Evolutionary conservation across 2,329 filamentous ascomycete species (phyloP).

Genomic region (Alternaria sp.): DNA sequence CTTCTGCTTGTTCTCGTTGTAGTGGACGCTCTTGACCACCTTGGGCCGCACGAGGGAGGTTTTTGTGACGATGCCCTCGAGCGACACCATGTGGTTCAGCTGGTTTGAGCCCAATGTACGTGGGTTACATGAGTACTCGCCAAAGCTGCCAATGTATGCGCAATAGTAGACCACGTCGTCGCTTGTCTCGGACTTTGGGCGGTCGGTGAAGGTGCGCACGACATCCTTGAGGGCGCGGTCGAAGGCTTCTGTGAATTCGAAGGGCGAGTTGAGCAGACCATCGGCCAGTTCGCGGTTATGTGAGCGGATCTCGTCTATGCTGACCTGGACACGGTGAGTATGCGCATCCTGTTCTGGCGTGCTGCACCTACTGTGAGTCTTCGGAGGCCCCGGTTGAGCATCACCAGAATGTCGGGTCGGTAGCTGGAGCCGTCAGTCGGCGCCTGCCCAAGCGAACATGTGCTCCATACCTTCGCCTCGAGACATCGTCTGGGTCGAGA

Average conservation of each 20-base stretch:
- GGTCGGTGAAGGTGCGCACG: conserved; percentile 78
- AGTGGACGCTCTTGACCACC: conserved; percentile 98
- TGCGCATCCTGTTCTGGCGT: too few relatives aligned
- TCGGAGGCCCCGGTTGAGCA: conserved; percentile 69
- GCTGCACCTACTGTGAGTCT: conserved; percentile 61
- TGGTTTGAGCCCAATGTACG: conserved; percentile 88
- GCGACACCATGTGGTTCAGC: conserved; percentile 94
- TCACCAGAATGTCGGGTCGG: conserved; percentile 84
- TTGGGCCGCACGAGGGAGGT: conserved; percentile 96
- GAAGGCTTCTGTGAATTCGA: conserved; percentile 88
- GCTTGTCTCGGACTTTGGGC: conserved; percentile 76
- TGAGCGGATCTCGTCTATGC: conserved; percentile 86
- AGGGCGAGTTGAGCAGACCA: conserved; percentile 81
- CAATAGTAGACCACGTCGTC: conserved; percentile 90
- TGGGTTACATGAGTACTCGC: conserved; percentile 92
- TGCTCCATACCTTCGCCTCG: conserved; percentile 60
- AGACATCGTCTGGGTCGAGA: conserved; percentile 78
- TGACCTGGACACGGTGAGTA: conserved; percentile 47
- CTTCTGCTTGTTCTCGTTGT: conserved; percentile 83
- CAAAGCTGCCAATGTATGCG: conserved; percentile 96
- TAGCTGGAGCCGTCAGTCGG: conserved; percentile 69
- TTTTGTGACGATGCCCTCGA: conserved; percentile 97
- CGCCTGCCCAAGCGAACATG: conserved; percentile 16
- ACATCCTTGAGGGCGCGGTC: conserved; percentile 90
- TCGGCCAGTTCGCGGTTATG: conserved; percentile 85